Evolutionary conservation across 495 filamentous ascomycete species (phyloP).

Genomic region (Neurospora hispaniola): DNA sequence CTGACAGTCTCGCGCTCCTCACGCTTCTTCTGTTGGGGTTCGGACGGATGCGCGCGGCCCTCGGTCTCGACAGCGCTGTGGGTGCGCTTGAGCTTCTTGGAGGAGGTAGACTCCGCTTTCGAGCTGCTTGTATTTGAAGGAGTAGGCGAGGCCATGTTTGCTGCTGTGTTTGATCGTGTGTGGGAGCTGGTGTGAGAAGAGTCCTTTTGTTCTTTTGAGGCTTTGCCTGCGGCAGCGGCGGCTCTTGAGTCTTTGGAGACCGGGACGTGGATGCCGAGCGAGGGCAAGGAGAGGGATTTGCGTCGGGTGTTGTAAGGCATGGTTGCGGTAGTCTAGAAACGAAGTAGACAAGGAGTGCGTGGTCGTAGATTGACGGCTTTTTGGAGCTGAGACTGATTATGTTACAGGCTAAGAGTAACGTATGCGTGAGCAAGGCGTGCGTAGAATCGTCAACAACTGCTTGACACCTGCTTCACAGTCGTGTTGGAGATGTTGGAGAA

Average conservation of each 20-base stretch:
- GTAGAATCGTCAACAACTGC: neutral
- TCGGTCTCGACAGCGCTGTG: conserved; percentile 46
- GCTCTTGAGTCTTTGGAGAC: conserved; percentile 54
- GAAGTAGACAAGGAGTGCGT: neutral
- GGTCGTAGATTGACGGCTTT: neutral
- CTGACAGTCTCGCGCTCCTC: conserved; percentile 45
- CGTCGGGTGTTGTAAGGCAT: conserved; percentile 98
- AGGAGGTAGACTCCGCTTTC: conserved; percentile 27
- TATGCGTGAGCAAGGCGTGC: neutral
- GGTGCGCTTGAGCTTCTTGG: conserved; percentile 82
- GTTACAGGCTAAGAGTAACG: neutral
- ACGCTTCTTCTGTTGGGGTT: conserved; percentile 35
- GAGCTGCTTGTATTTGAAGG: neutral
- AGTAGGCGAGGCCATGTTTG: conserved; percentile 37
- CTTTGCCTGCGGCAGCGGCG: conserved; percentile 22
- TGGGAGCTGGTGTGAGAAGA: conserved; percentile 17
- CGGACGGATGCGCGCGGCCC: conserved; percentile 34
- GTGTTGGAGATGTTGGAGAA: neutral
- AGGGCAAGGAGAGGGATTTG: conserved; percentile 89
- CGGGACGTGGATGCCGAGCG: conserved; percentile 85
- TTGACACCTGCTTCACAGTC: neutral
- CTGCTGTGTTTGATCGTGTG: conserved; percentile 11
- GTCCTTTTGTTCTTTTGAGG: conserved; percentile 12
- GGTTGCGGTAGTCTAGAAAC: conserved; percentile 16
- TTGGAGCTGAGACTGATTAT: neutral